phyloP scores from a whole-genome alignment of 2,329 filamentous ascomycete species.

The Proliferodiscus dingleyae region DNA sequence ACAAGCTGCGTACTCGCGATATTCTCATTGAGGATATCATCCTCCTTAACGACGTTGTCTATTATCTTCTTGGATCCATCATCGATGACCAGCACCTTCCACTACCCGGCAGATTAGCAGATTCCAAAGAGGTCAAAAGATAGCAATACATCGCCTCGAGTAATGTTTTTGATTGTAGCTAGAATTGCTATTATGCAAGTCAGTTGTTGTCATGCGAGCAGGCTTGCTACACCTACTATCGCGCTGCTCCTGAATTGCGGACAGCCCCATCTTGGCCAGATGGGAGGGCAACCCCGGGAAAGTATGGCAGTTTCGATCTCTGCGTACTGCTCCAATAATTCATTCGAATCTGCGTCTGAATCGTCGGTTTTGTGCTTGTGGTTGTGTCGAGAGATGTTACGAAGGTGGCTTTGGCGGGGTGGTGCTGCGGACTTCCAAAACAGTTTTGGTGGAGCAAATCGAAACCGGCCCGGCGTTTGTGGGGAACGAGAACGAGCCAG shows the following conservation, averaged over 20 bases:
- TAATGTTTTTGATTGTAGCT: conserved; percentile 70
- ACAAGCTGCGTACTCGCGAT: conserved; percentile 67
- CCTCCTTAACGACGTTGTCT: conserved; percentile 86
- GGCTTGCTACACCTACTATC: conserved; percentile 50
- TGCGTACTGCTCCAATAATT: background rate
- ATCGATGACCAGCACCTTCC: conserved; percentile 95
- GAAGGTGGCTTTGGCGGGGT: background rate
- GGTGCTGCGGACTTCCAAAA: background rate
- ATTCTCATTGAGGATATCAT: conserved; percentile 95
- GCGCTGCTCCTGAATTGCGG: conserved; percentile 79
- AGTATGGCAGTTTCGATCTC: background rate
- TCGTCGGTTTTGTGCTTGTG: too few species aligned
- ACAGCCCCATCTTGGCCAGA: conserved; percentile 66
- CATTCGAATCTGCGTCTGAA: too few species aligned
- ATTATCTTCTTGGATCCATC: conserved; percentile 77
- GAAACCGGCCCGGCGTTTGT: too few species aligned
- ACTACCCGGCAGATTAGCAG: conserved; percentile 48
- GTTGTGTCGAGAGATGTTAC: background rate
- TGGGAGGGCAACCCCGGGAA: background rate
- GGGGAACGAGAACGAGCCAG: too few species aligned
- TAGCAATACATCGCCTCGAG: conserved; percentile 68
- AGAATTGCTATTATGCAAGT: conserved; percentile 55
- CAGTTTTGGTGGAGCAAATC: background rate
- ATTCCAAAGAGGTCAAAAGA: background rate
- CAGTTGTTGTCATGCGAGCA: conserved; percentile 10